These are phyloP conservation scores for Arthroderma sp. DNA, from an alignment of 2,329 filamentous ascomycete species.

Conservation along the genomic window DNA sequence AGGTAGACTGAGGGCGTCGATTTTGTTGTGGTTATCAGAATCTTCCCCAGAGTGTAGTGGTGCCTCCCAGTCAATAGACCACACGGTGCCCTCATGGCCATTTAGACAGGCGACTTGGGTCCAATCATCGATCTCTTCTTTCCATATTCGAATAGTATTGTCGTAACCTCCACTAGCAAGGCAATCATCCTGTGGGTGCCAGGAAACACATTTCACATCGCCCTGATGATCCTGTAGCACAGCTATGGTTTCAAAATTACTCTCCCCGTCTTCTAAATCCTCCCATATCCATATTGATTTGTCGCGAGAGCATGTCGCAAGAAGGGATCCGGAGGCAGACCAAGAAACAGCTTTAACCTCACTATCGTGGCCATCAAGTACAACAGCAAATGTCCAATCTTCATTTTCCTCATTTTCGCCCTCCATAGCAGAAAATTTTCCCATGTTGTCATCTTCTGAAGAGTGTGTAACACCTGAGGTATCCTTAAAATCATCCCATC, in stretches of 20 bases:
- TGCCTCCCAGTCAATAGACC: slow-evolving; percentile 61
- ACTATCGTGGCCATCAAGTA: slow-evolving; percentile 88
- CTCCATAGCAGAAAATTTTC: slow-evolving; percentile 25
- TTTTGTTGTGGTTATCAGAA: neutral
- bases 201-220: slow-evolving; percentile 87
- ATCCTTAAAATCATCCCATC: slow-evolving; percentile 40
- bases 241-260: slow-evolving; percentile 93
- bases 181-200: slow-evolving; percentile 71
- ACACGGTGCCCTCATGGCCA: slow-evolving; percentile 77
- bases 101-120: slow-evolving; percentile 70
- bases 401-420: slow-evolving; percentile 50
- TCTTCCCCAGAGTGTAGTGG: neutral
- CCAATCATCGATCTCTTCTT: slow-evolving; percentile 90
- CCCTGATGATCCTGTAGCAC: slow-evolving; percentile 89
- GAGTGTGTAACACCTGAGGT: slow-evolving; percentile 8
- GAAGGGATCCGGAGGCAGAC: slow-evolving; percentile 54
- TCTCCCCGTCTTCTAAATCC: slow-evolving; percentile 70
- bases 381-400: slow-evolving; percentile 85
- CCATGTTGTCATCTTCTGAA: slow-evolving; percentile 16
- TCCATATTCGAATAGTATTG: slow-evolving; percentile 77
- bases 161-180: slow-evolving; percentile 91
- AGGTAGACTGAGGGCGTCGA: slow-evolving; percentile 9
- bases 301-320: slow-evolving; percentile 84
- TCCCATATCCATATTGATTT: slow-evolving; percentile 99
- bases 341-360: slow-evolving; percentile 77